phyloP scores from a whole-genome alignment of 495 filamentous ascomycete species.

The Venustampulla echinocandica region DNA sequence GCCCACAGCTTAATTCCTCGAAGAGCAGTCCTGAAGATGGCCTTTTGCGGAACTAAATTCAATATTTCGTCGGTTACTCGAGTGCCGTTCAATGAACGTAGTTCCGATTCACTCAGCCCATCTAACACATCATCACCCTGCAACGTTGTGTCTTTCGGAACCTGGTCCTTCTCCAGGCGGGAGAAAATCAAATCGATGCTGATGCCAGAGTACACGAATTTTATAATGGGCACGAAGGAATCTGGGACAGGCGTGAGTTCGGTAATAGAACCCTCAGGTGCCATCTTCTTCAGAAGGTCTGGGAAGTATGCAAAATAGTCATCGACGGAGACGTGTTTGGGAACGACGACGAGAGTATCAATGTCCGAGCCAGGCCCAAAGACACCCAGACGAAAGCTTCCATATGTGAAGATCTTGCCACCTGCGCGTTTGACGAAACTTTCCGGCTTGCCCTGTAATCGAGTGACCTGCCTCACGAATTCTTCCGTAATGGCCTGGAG shows the following conservation, averaged over 20 bases:
- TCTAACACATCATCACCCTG: conserved; percentile 76
- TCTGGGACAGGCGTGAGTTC: conserved; percentile 82
- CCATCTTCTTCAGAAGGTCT: conserved; percentile 60
- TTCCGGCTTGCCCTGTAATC: conserved; percentile 57
- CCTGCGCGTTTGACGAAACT: conserved; percentile 70
- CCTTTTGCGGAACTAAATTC: conserved; percentile 76
- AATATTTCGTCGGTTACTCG: conserved; percentile 89
- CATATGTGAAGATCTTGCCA: conserved; percentile 88
- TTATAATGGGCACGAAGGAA: conserved; percentile 92
- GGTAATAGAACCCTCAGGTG: conserved; percentile 64
- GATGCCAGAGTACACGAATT: conserved; percentile 80
- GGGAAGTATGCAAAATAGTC: conserved; percentile 92
- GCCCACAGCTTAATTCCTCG: conserved; percentile 95
- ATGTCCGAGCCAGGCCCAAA: conserved; percentile 96
- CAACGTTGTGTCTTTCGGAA: conserved; percentile 65
- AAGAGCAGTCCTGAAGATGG: conserved; percentile 77
- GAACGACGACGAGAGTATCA: conserved; percentile 86
- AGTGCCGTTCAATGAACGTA: conserved; percentile 86
- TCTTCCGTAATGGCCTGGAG: conserved; percentile 73
- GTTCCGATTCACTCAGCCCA: conserved; percentile 75
- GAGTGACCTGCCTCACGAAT: conserved; percentile 72
- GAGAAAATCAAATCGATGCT: conserved; percentile 94
- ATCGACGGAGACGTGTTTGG: conserved; percentile 73
- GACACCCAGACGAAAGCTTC: conserved; percentile 87
- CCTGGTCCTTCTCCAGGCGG: conserved; percentile 58